Evolutionary conservation across 257 asterid species (phyloP).

Genomic region (Nicotiana tabacum): DNA sequence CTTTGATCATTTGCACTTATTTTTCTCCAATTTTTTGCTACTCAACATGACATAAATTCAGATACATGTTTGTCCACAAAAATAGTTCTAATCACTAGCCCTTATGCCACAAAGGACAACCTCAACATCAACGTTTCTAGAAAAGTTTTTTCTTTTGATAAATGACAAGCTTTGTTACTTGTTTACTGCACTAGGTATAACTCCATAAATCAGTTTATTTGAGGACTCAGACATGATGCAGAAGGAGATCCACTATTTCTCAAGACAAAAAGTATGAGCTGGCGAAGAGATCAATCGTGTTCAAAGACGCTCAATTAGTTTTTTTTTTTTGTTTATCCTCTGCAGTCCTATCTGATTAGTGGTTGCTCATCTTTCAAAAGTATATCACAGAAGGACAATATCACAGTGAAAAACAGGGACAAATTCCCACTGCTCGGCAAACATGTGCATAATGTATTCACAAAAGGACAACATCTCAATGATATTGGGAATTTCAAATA

Average conservation of each 20-base stretch:
- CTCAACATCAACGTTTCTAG: not conserved
- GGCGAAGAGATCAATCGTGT: not conserved
- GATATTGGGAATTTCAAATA: not conserved
- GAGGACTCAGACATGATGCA: conserved; percentile 6
- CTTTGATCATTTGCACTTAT: not conserved
- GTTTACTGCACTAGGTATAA: not conserved
- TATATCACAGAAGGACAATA: not conserved
- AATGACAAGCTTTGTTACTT: not conserved
- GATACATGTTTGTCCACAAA: not conserved
- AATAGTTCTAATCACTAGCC: not conserved
- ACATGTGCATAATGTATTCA: not conserved
- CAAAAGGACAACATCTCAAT: not conserved
- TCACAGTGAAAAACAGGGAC: not conserved
- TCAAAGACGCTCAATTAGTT: not conserved
- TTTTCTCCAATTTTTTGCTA: not conserved
- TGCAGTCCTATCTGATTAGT: not conserved
- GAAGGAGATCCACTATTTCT: not conserved
- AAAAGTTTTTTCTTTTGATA: not conserved
- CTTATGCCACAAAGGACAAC: not conserved
- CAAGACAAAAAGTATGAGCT: not conserved
- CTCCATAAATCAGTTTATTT: not conserved
- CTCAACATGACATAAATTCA: not conserved
- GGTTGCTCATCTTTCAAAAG: not conserved
- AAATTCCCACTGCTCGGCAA: not conserved
- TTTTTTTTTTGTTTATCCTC: not conserved